Evolutionary conservation across 805 yeast species (phyloP), one percentile per base, ranked within the genome.

Genomic region (Starmera quercuum): DNA sequence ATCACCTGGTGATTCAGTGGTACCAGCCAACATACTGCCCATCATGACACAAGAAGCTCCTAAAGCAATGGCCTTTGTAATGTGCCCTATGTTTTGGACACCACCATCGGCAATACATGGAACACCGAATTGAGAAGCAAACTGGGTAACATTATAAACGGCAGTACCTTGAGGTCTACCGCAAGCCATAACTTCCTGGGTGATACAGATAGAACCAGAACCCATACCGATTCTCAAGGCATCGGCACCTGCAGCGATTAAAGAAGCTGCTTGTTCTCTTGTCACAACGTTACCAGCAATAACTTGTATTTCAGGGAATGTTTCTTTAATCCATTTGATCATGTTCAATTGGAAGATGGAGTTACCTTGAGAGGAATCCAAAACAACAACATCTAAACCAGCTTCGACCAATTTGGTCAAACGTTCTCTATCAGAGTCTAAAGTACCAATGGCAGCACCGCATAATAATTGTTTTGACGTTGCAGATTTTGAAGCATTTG

Each of bases 141-240:
- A 88, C 69, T 90, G 88, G 45, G 92, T 73, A 36, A 92, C 98
- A 47, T 78, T 81, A 73, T 76, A 88, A 35, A 92, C 97, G 41
- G 98, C 98, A 47, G 97, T 87, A 68, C 97, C 98, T 72, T 92
- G 98, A 41, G 98, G 98, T 75, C 98, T 87, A 68, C 98, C 98
- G 68, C 96, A 95, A 34, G 98, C 98, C 98, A 92, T 92, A 40
- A 92, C 98, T 70, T 92, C 98, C 71, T 92, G 98, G 34, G 98
- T 92, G 60, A 92, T 92, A 75, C 98, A 92, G 61, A 94, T 94
- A 42, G 97, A 86, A 55, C 98, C 98, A 22, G 97, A 85, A 59
- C 98, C 98, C 98, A 92, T 92, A 69, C 98, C 98, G 50, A 92
- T 90, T 75, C 97, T 86, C 54, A 92, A 73, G 61, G 88, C 97